Evolutionary conservation across 2,329 filamentous ascomycete species (phyloP), one percentile per base, ranked within the genome.

Genomic region (Daldinia eschscholtzii): DNA sequence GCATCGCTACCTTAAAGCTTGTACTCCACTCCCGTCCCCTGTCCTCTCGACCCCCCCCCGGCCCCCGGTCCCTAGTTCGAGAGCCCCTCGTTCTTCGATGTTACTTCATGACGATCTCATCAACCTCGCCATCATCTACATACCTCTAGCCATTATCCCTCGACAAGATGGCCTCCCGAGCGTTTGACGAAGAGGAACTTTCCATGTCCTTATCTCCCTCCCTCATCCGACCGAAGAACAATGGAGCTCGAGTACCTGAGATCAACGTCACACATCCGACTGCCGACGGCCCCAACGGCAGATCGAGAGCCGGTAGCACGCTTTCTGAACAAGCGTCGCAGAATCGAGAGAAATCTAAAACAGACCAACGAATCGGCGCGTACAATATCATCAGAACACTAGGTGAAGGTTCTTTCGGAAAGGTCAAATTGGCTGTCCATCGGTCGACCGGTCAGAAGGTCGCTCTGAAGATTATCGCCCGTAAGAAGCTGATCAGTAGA

Each of bases 331-430:
- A 71, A 61, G 64, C 76, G 77, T 73, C 78, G 74, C 75, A 81
- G 76, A 75, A 79, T 78, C 78, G 78, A 62, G 80, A 86, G 65
- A 85, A 83, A 78, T 79, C 80, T 83, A 90, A 87, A 83, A 88
- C 90, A 71, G 93, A 92, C 83, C 92, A 95, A 83, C 90, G 95
- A 73, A 90, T 98, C 77, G 94, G 94, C 73, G 93, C 94, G 81
- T 99, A 99, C 84, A 92, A 92, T 76, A 91, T 98, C 64, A 86
- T 97, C 74, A 91, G 91, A 79, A 98, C 95, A 15, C 87, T 99
- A 13, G 96, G 96, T 64, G 96, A 99, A 83, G 96, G 96, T 53
- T 98, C 94, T 2, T 99, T 99, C 80, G 96, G 96, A 76, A 99
- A 99, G 84, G 96, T 99, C 80, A 98, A 98, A 85, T 88, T 99